Percentiles rank a stretch among this genome's conserved stretches.
Evolutionary conservation across 2,329 filamentous ascomycete genomes (phyloP).

Genomic region (Verticillium albo-atrum): DNA sequence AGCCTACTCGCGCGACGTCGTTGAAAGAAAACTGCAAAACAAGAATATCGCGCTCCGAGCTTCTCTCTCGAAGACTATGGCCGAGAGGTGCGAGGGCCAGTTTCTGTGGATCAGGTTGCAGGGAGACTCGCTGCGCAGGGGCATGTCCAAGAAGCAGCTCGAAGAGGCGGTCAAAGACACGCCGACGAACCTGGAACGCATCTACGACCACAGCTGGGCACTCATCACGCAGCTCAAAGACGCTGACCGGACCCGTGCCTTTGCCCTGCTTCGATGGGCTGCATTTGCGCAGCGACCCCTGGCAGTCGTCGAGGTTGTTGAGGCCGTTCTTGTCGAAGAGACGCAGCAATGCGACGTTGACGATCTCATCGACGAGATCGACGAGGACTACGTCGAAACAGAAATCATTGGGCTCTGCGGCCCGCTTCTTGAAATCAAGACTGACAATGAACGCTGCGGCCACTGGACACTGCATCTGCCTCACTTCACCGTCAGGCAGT

Average conservation of each 20-base stretch:
- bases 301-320: conserved; percentile 15
- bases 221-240: conserved; percentile 9
- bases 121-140: conserved; percentile 14
- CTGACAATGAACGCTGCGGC: neutral
- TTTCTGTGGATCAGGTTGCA: conserved; percentile 28
- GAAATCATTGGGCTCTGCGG: conserved; percentile 23
- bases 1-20: conserved; percentile 18
- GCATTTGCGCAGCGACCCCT: conserved; percentile 17
- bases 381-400: conserved; percentile 22
- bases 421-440: conserved; percentile 20
- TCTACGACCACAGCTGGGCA: conserved; percentile 27
- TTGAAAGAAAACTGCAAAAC: conserved; percentile 20
- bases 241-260: conserved; percentile 8
- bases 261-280: conserved; percentile 23
- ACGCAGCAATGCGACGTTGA: conserved; percentile 3
- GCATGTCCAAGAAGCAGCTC: conserved; percentile 22
- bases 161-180: conserved; percentile 18
- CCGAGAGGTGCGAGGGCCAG: conserved; percentile 18
- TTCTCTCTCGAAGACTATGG: conserved; percentile 17
- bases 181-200: conserved; percentile 18
- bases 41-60: conserved; percentile 14
- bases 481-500: conserved; percentile 16
- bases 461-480: conserved; percentile 7
- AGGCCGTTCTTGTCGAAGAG: conserved; percentile 18
- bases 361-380: conserved; percentile 19